Conservation (phyloP, 768 basidiomycete species). For the Tylopilus rubrobrunneus region DNA sequence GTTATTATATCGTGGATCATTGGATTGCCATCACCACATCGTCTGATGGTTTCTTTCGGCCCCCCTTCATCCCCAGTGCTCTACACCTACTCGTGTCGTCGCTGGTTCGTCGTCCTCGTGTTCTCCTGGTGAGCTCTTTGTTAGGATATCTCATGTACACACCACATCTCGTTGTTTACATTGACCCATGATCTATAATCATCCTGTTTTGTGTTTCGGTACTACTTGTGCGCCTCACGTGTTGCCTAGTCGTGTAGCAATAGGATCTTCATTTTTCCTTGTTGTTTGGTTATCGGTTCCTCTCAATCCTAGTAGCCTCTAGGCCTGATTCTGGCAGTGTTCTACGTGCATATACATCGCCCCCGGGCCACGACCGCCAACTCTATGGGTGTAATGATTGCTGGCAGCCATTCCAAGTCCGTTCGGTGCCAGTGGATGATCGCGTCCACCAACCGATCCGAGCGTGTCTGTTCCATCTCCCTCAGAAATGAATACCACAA, state of each 20-base stretch:
- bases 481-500: too few relatives aligned
- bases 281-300: background rate
- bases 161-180: background rate
- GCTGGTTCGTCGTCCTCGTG: background rate
- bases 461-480: too few relatives aligned
- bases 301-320: too few relatives aligned
- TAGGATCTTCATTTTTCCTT: background rate
- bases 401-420: too few relatives aligned
- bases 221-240: background rate
- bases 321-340: too few relatives aligned
- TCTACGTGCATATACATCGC: too few relatives aligned
- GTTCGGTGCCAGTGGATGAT: too few relatives aligned
- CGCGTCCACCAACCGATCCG: too few relatives aligned
- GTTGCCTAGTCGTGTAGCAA: constrained; percentile 1
- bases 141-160: background rate
- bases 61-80: background rate
- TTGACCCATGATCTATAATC: background rate
- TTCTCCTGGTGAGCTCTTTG: background rate
- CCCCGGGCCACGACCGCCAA: too few relatives aligned
- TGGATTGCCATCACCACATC: background rate
- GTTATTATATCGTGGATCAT: constrained; percentile 21
- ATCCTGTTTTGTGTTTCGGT: background rate
- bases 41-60: background rate
- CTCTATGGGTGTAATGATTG: too few relatives aligned
- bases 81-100: background rate